A percentile compares a stretch with the other conserved stretches of the same genome.
Evolutionary conservation across 2,329 filamentous ascomycete species (phyloP).

Genomic region (Sporothrix pallida): DNA sequence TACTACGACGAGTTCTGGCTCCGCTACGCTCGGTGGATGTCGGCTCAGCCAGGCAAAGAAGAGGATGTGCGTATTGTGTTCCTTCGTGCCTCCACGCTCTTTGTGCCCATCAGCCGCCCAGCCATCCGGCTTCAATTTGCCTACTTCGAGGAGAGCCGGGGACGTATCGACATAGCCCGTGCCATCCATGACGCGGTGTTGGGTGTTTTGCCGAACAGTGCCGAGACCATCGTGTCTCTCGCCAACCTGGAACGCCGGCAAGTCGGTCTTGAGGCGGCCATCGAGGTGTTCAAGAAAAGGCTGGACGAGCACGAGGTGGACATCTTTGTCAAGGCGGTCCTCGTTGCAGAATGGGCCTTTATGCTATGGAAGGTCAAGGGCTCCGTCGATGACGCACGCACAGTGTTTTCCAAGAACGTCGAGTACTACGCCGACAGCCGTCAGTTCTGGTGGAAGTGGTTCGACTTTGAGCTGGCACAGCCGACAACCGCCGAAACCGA

Average conservation of each 20-base stretch:
- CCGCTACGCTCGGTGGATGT: slow-evolving; percentile 96
- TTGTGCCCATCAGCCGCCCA: slow-evolving; percentile 84
- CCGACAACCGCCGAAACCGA: slow-evolving; percentile 71
- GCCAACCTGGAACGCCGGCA: slow-evolving; percentile 87
- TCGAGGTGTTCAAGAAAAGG: slow-evolving; percentile 80
- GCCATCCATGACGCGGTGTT: slow-evolving; percentile 86
- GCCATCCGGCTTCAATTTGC: slow-evolving; percentile 88
- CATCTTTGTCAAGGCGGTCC: slow-evolving; percentile 79
- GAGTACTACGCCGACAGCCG: slow-evolving; percentile 85
- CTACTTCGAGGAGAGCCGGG: slow-evolving; percentile 88
- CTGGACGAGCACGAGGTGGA: slow-evolving; percentile 76
- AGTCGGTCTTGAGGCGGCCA: slow-evolving; percentile 80
- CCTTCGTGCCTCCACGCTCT: slow-evolving; percentile 81
- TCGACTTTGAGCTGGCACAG: slow-evolving; percentile 87
- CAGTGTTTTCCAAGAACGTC: slow-evolving; percentile 80
- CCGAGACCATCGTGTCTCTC: slow-evolving; percentile 87
- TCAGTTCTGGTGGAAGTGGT: slow-evolving; percentile 87
- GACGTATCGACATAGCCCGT: slow-evolving; percentile 75
- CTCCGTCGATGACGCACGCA: slow-evolving; percentile 77
- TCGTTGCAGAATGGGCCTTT: slow-evolving; percentile 87
- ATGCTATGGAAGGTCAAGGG: slow-evolving; percentile 89
- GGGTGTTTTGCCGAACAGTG: slow-evolving; percentile 74
- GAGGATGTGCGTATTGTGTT: slow-evolving; percentile 94
- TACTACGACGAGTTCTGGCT: slow-evolving; percentile 99
- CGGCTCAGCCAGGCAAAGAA: slow-evolving; percentile 76